Evolutionary conservation across 2,329 filamentous ascomycete species (phyloP), one percentile per base, ranked within the genome.

Genomic region (Whalleya microplaca): DNA sequence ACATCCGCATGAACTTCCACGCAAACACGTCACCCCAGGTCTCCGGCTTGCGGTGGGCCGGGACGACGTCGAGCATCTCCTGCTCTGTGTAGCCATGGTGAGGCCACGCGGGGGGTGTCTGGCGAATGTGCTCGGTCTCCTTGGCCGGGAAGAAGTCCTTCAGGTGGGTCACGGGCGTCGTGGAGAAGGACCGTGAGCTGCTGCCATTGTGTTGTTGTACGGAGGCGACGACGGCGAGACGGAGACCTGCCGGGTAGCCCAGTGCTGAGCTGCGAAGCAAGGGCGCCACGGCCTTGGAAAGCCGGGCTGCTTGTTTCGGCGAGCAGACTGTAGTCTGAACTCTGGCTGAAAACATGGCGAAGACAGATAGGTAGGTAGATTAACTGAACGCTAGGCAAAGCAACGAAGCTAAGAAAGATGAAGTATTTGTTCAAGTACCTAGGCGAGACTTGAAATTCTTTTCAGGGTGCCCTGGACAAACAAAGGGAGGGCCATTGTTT

Each of bases 1-100:
- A 82, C 20, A 92, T 63, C 6, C 90, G 85, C 47, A 97, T 88
- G 62, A 91, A 85, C 56, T 84, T 82, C 70, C 95, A 87, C 2
- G 95, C 95, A 2, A 89, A 75, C 77, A 85, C 87, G 72, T 99
- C 95, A 3, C 92, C 89, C 69, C 85, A 80, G 12, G 84, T 89
- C 67, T 85, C 81, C 1, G 90, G 85, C 64, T 87, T 73, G 21
- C 94, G 88, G 71, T 98, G 94, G 20, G 88, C 91, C 2, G 94
- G 84, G 45, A 80, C 78, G 48, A 98, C 84, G 19, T 74, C 75
- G 21, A 83, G 78, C 89, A 98, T 95, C 72, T 97, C 88, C 60
- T 89, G 81, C 69, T 89, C 82, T 23, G 89, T 90, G 73, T 91
- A 96, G 58, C 87, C 82, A 58, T 86, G 87, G 68, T 90, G 88